A percentile compares a stretch with the other conserved stretches of the same genome.
Conservation (phyloP, 2,329 filamentous ascomycete species). For the Amphichorda felina region DNA sequence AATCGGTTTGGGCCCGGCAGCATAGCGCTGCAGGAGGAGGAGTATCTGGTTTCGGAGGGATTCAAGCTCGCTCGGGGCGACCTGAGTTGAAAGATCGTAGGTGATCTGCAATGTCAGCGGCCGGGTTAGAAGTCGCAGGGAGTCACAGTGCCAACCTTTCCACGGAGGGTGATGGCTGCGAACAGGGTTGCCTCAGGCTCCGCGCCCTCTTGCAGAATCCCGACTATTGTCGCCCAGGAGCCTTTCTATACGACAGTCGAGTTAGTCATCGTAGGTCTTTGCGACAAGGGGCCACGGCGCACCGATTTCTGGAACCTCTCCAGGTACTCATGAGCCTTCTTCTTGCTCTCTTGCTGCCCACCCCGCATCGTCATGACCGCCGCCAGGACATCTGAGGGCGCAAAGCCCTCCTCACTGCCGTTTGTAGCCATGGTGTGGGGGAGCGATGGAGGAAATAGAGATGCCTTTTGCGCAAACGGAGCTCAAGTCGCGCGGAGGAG, state of each 20-base stretch:
- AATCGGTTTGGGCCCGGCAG: constrained; percentile 70
- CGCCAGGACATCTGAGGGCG: constrained; percentile 63
- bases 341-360: constrained; percentile 71
- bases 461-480: too few species aligned
- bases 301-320: constrained; percentile 98
- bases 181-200: constrained; percentile 85
- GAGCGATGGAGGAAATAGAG: neutral
- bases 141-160: constrained; percentile 55
- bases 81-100: constrained; percentile 80
- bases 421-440: constrained; percentile 50
- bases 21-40: constrained; percentile 67
- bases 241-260: constrained; percentile 51
- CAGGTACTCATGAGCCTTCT: constrained; percentile 81
- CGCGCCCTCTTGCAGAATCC: constrained; percentile 71
- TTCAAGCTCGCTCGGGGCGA: constrained; percentile 62
- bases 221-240: constrained; percentile 82
- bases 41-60: constrained; percentile 77
- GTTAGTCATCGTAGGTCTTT: neutral
- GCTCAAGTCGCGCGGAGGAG: too few species aligned
- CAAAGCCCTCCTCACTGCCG: constrained; percentile 58
- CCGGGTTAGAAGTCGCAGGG: neutral
- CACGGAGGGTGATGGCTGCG: constrained; percentile 91
- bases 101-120: constrained; percentile 57
- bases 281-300: constrained; percentile 10
- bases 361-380: constrained; percentile 89